Percentiles rank a stretch among this genome's conserved stretches.
Evolutionary conservation across 768 basidiomycete genomes (phyloP).

Genomic region (Tylopilus felleus): DNA sequence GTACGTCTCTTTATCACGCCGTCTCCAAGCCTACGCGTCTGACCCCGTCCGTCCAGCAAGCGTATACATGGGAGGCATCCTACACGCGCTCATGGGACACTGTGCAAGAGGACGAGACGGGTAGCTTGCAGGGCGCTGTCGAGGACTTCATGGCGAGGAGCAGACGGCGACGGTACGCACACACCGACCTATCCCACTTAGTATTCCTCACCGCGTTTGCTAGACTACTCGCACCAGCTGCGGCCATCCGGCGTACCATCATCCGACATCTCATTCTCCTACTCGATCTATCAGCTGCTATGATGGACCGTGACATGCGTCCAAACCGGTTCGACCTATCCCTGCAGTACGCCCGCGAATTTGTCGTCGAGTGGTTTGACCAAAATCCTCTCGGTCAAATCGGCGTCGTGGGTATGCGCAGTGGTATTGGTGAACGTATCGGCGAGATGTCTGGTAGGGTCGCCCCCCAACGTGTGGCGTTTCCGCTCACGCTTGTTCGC

Average conservation of each 20-base stretch:
- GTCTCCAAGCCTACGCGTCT: not conserved
- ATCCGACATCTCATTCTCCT: slow-evolving; percentile 92
- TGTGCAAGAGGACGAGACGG: slow-evolving; percentile 92
- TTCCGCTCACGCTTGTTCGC: slow-evolving; percentile 8
- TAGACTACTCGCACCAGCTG: slow-evolving; percentile 77
- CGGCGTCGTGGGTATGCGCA: slow-evolving; percentile 88
- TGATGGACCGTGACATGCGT: slow-evolving; percentile 95
- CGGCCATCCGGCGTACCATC: slow-evolving; percentile 89
- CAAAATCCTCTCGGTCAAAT: slow-evolving; percentile 98
- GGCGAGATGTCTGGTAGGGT: slow-evolving; percentile 87
- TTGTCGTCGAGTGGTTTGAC: slow-evolving; percentile 97
- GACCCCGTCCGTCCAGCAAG: slow-evolving; percentile 47
- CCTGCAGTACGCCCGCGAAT: slow-evolving; percentile 87
- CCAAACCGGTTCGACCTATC: slow-evolving; percentile 91
- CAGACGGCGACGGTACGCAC: slow-evolving; percentile 70
- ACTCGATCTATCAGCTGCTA: slow-evolving; percentile 87
- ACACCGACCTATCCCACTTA: not conserved
- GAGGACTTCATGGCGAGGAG: slow-evolving; percentile 86
- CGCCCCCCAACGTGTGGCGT: not conserved
- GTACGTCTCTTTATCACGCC: slow-evolving; percentile 14
- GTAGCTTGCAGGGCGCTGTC: slow-evolving; percentile 87
- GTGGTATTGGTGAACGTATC: slow-evolving; percentile 86
- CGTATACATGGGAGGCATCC: slow-evolving; percentile 94
- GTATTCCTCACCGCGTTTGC: slow-evolving; percentile 5
- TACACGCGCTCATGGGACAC: slow-evolving; percentile 96